A percentile compares a stretch with the other conserved stretches of the same genome.
phyloP scores from a whole-genome alignment of 2,329 filamentous ascomycete genomes.

The Conoideocrella luteorostrata region DNA sequence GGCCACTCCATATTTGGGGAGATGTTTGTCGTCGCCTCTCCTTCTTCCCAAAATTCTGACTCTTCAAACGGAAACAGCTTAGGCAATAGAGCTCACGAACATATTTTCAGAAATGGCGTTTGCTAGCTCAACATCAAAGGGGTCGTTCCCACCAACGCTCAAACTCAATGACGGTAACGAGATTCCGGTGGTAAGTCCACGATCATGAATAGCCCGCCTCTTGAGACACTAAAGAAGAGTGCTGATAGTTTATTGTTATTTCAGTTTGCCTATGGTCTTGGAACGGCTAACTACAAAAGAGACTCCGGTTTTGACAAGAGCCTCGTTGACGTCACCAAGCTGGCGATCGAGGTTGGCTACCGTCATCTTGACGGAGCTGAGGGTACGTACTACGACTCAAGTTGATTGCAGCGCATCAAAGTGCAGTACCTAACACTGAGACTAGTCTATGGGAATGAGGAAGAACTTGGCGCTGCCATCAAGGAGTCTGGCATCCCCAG shows the following conservation, averaged over 20 bases:
- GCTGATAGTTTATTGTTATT: not conserved
- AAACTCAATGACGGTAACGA: slow-evolving; percentile 69
- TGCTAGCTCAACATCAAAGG: slow-evolving; percentile 34
- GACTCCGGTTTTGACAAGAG: slow-evolving; percentile 48
- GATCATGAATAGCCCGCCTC: not conserved
- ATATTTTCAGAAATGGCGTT: slow-evolving; percentile 30
- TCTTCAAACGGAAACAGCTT: too few relatives aligned
- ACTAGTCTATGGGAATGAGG: slow-evolving; percentile 59
- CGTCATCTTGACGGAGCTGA: slow-evolving; percentile 71
- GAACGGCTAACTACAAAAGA: slow-evolving; percentile 57
- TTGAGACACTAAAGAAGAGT: not conserved
- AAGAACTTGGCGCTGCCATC: slow-evolving; percentile 66
- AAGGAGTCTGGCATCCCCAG: slow-evolving; percentile 58
- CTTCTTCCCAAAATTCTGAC: too few relatives aligned
- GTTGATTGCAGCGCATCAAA: not conserved
- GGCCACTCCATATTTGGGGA: too few relatives aligned
- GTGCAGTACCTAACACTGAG: not conserved
- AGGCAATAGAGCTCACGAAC: too few relatives aligned
- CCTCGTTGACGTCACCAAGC: slow-evolving; percentile 43
- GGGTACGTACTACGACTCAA: slow-evolving; percentile 36
- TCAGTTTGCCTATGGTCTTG: slow-evolving; percentile 65
- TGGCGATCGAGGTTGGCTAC: slow-evolving; percentile 63
- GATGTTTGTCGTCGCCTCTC: too few relatives aligned
- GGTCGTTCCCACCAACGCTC: slow-evolving; percentile 44
- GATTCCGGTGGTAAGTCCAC: slow-evolving; percentile 58